A percentile compares a stretch with the other conserved stretches of the same genome.
Conservation (phyloP, 768 basidiomycete genomes). For the Boletus sp. region DNA sequence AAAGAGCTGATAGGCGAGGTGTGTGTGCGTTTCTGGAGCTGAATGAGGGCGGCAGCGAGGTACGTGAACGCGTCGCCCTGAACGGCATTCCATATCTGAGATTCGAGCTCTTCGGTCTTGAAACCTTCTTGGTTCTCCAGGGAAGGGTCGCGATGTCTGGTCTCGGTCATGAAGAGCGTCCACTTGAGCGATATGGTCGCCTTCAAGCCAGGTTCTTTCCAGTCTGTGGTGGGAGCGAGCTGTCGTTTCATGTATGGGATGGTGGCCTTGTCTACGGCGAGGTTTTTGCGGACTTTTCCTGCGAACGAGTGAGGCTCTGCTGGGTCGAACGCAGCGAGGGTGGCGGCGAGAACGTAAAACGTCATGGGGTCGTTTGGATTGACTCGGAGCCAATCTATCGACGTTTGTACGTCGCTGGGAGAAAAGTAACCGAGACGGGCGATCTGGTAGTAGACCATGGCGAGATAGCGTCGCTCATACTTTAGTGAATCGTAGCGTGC, state of each 20-base stretch:
- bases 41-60: conserved; percentile 57
- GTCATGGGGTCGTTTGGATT: conserved; percentile 69
- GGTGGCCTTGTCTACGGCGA: conserved; percentile 47
- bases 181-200: conserved; percentile 79
- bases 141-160: conserved; percentile 63
- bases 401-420: conserved; percentile 55
- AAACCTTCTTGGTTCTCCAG: conserved; percentile 66
- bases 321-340: conserved; percentile 66
- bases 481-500: conserved; percentile 71
- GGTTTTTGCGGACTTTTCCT: conserved; percentile 44
- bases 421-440: conserved; percentile 62
- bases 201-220: conserved; percentile 72
- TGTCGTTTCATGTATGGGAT: conserved; percentile 61
- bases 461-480: conserved; percentile 69
- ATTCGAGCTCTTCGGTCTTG: conserved; percentile 77
- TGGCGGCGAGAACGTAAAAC: conserved; percentile 63
- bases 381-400: conserved; percentile 69
- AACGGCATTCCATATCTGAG: conserved; percentile 78
- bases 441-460: conserved; percentile 60
- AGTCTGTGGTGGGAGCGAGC: conserved; percentile 49
- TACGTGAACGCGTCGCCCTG: conserved; percentile 81
- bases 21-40: conserved; percentile 43
- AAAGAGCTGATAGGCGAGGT: conserved; percentile 35
- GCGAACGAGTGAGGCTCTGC: conserved; percentile 51
- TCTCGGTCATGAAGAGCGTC: conserved; percentile 81